Base-by-base conservation (phyloP, 2,329 filamentous ascomycete species). In the Epichloe uncinata region DNA sequence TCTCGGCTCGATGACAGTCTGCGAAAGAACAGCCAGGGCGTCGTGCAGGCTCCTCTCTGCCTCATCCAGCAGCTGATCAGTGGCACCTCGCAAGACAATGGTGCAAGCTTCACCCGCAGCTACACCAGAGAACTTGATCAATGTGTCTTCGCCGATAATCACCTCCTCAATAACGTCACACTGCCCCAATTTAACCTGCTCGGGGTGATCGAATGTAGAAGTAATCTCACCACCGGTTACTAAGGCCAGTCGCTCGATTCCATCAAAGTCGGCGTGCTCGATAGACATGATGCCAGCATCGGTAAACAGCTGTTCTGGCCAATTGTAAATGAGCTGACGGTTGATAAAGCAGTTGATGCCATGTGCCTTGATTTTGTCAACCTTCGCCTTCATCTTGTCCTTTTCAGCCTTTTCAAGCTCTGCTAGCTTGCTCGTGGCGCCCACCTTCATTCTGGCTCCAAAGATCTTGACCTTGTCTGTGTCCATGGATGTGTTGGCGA, bases 381-480 rank as follows among this genome's bases (percentile, higher is more conserved):
- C 93, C 79, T 98, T 98, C 57, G 87, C 85, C 77, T 90, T 94
- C 93, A 98, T 98, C 82, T 97, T 97, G 62, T 98, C 93, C 62
- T 88, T 85, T 74, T 97, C 93, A 5, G 93, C 93, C 78, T 94
- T 95, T 70, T 98, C 93, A 49, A 98, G 76, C 62, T 98, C 93
- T n/a, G 93, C 93, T 46, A 98, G 79, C 76, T 97, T 96, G 66
- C 88, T 88, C 3, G 93, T 98, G 34, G 88, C 91, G 58, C 87
- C 86, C 53, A 98, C 93, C 78, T 97, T 97, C 62, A 98, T 88
- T 52, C 91, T 82, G 15, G 93, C 93, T 55, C 93, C 93, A 61
- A 98, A 98, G 62, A 98, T 97, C 79, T 98, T 98, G 73, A 98
- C 87, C 77, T 98, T 98, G 73, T 98, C 93, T 36, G 93, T 98